These are phyloP conservation scores for Talaromyces sp. DNA, from an alignment of 2,329 filamentous ascomycete genomes.

Conservation along the genomic window DNA sequence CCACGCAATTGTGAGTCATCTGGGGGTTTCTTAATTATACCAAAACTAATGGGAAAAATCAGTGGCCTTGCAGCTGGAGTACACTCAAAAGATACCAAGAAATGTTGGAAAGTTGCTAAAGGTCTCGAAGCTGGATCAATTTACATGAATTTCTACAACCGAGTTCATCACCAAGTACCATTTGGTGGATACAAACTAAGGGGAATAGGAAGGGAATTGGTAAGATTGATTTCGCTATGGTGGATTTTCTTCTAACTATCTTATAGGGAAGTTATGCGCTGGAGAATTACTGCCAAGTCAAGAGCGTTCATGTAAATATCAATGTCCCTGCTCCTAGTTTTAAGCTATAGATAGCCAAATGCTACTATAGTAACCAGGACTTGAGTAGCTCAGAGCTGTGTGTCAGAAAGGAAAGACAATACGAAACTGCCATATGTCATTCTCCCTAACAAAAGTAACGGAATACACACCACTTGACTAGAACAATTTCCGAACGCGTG, in stretches of 20 bases:
- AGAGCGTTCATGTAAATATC: not conserved
- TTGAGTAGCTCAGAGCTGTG: too few relatives aligned
- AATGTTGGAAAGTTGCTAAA: not conserved
- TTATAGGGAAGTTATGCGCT: not conserved
- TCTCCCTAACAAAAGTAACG: too few relatives aligned
- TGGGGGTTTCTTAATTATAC: not conserved
- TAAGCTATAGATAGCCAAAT: not conserved
- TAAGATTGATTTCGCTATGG: not conserved
- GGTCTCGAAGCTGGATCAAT: not conserved
- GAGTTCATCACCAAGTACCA: not conserved
- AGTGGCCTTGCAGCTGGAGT: not conserved
- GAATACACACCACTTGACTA: too few relatives aligned
- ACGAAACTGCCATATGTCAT: too few relatives aligned
- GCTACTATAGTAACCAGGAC: too few relatives aligned
- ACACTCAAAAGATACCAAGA: not conserved
- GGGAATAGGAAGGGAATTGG: not conserved
- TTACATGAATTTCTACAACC: not conserved
- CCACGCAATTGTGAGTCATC: conserved; percentile 38
- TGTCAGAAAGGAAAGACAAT: too few relatives aligned
- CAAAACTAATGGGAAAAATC: not conserved
- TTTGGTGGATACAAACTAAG: not conserved
- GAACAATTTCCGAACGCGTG: too few relatives aligned
- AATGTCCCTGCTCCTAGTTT: not conserved
- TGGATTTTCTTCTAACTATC: not conserved
- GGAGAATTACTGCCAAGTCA: not conserved